Percentiles rank a stretch among this genome's conserved stretches.
Evolutionary conservation across 495 filamentous ascomycete genomes (phyloP).

Genomic region (Aspergillus panamensis): DNA sequence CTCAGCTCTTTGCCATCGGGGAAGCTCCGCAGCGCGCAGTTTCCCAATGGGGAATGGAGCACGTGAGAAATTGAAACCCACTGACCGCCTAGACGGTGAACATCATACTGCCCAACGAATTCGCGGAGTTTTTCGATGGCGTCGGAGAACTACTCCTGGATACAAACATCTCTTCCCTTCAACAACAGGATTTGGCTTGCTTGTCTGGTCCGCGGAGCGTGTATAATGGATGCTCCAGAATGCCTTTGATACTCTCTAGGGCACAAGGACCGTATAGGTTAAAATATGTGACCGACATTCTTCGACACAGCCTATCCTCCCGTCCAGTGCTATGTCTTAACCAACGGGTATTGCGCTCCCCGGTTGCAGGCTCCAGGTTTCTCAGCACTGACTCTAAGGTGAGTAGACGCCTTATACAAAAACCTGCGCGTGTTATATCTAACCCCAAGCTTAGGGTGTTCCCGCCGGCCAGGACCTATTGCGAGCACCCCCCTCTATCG

Average conservation of each 20-base stretch:
- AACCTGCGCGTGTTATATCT: neutral
- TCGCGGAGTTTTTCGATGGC: constrained; percentile 18
- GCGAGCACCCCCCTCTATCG: constrained; percentile 13
- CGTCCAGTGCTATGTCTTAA: neutral
- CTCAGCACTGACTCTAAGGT: constrained; percentile 18
- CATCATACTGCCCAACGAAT: constrained; percentile 16
- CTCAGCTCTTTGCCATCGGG: neutral
- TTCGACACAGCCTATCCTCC: constrained; percentile 7
- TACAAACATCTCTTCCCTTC: neutral
- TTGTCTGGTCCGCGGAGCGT: constrained; percentile 4
- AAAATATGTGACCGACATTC: constrained; percentile 10
- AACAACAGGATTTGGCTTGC: neutral
- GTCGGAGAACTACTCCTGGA: neutral
- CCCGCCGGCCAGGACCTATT: constrained; percentile 13
- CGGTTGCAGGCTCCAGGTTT: constrained; percentile 1
- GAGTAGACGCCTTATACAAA: neutral
- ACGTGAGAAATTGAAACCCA: no score
- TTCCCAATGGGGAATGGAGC: no score
- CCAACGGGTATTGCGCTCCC: neutral
- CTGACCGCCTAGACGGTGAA: constrained; percentile 11
- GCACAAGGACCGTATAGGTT: constrained; percentile 24
- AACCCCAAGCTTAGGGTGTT: constrained; percentile 2
- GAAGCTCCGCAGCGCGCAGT: neutral
- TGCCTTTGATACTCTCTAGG: constrained; percentile 28
- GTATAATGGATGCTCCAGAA: constrained; percentile 20